Percentiles rank a stretch among this genome's conserved stretches.
phyloP scores from a whole-genome alignment of 352 stramenopile species.

The Blastocystis sp. region DNA sequence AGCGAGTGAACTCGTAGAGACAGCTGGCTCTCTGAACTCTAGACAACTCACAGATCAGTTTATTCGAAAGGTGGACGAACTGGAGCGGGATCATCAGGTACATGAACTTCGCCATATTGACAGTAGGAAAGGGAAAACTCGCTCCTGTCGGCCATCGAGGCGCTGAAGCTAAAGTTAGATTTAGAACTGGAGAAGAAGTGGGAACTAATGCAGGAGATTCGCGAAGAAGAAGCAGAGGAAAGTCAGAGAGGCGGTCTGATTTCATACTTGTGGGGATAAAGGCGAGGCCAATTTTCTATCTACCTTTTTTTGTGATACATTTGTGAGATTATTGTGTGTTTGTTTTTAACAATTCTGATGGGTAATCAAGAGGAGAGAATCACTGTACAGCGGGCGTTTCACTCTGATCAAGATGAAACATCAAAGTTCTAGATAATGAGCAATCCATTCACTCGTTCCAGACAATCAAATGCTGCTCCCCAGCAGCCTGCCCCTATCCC shows the following conservation, averaged over 20 bases:
- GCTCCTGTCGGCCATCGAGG: constrained; percentile 18
- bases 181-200: constrained; percentile 59
- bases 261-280: constrained; percentile 57
- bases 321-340: background rate
- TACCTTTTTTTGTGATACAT: background rate
- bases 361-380: constrained; percentile 4
- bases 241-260: constrained; percentile 5
- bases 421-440: constrained; percentile 25
- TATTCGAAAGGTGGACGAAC: background rate
- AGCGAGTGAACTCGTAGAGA: constrained; percentile 29
- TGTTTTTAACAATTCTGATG: background rate
- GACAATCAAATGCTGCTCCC: background rate
- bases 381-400: constrained; percentile 15
- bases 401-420: background rate
- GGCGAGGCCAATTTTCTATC: background rate
- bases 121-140: constrained; percentile 38
- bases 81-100: constrained; percentile 44
- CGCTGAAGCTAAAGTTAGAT: constrained; percentile 57
- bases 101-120: background rate
- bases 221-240: constrained; percentile 28
- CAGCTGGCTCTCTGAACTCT: background rate
- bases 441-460: constrained; percentile 15
- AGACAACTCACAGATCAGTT: constrained; percentile 53
- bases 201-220: constrained; percentile 43
- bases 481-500: background rate